phyloP scores from a whole-genome alignment of 1,284 basidiomycete species.

The Ganoderma lingzhi region DNA sequence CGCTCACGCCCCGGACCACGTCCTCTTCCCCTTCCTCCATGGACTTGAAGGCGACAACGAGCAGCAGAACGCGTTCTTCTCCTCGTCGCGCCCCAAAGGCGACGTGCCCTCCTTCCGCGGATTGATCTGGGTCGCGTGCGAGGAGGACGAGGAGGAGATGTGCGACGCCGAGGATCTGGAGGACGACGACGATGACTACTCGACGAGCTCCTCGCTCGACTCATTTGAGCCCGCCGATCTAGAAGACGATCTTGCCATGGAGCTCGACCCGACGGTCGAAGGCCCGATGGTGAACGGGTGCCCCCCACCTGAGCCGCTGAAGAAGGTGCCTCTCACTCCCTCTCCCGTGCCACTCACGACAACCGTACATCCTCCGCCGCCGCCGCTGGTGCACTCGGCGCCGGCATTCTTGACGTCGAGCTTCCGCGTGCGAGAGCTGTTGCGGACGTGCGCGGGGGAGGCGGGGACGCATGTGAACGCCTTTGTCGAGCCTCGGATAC shows the following conservation, averaged over 20 bases:
- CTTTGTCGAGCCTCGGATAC: slow-evolving; percentile 71
- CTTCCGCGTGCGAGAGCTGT: slow-evolving; percentile 48
- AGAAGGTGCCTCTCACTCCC: slow-evolving; percentile 25
- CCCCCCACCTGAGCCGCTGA: slow-evolving; percentile 25
- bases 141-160: slow-evolving; percentile 41
- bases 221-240: slow-evolving; percentile 41
- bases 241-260: slow-evolving; percentile 42
- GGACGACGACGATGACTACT: slow-evolving; percentile 42
- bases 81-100: slow-evolving; percentile 42
- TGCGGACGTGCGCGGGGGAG: slow-evolving; percentile 41
- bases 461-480: slow-evolving; percentile 57
- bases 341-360: slow-evolving; percentile 26
- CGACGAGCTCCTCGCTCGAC: slow-evolving; percentile 45
- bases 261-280: slow-evolving; percentile 35
- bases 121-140: slow-evolving; percentile 74
- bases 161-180: slow-evolving; percentile 48
- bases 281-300: slow-evolving; percentile 34
- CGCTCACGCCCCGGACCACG: slow-evolving; percentile 75
- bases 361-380: slow-evolving; percentile 16
- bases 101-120: slow-evolving; percentile 59
- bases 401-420: slow-evolving; percentile 44
- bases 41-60: slow-evolving; percentile 83
- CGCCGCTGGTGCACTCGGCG: slow-evolving; percentile 28
- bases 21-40: slow-evolving; percentile 86
- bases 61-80: slow-evolving; percentile 83